Evolutionary conservation across 2,329 filamentous ascomycete species (phyloP), one percentile per base, ranked within the genome.

Genomic region (Fusarium sterilihyphosum): DNA sequence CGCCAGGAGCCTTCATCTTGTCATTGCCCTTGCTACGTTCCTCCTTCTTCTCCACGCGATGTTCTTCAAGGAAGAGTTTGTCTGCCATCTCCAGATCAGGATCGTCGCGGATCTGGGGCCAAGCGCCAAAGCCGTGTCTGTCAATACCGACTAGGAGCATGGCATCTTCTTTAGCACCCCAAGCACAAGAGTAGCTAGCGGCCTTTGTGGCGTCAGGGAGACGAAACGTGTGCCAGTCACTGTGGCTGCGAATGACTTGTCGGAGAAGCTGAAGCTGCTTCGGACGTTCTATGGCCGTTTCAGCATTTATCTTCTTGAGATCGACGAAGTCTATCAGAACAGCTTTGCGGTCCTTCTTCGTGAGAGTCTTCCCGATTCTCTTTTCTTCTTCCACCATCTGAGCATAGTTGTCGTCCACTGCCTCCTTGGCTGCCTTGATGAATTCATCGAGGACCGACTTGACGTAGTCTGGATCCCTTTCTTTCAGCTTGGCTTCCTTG

Each of bases 271-370:
- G 92, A 87, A 98, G 92, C 79, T 98, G 96, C 53, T 92, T 90
- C 0, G 96, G 96, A 14, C 97, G 92, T 77, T 98, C 96, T 17
- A 98, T 91, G 62, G 98, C 93, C 0, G 96, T 98, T 83, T 98
- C 95, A 2, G 96, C 96, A 80, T 99, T 99, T 79, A 98, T 90
- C 78, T 97, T 95, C 83, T 97, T 97, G 58, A 98, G 92, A 63
- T 95, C 94, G 52, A 93, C 92, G 83, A 95, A 98, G 81, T 98
- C 95, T 78, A 99, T 98, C 50, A 99, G 86, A 24, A 99, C 94
- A 2, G 96, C 96, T 83, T 99, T 99, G 83, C 94, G 94, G 81
- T 99, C 96, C 83, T 99, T 99, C 86, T 98, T 98, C 1, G 96
- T 97, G 62, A 97, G 84, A 6, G 91, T 88, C 81, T 96, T 97